phyloP scores from a whole-genome alignment of 805 yeast genomes.

The Suhomyces canberraensis region DNA sequence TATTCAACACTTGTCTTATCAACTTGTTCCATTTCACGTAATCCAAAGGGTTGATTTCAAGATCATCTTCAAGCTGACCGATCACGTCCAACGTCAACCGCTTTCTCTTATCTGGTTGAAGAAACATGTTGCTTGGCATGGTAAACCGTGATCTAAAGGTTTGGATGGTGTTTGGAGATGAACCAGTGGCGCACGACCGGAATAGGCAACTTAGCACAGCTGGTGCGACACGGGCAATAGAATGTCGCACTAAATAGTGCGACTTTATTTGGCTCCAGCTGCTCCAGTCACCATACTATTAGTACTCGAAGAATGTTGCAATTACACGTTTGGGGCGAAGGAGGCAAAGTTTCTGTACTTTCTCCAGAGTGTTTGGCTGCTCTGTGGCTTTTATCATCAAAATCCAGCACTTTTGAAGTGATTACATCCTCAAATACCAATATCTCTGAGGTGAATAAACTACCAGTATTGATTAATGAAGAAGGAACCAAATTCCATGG shows the following conservation, averaged over 20 bases:
- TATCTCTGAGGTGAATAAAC: conserved; percentile 43
- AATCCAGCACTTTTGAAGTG: conserved; percentile 24
- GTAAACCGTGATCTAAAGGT: too few species aligned
- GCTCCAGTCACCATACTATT: too few species aligned
- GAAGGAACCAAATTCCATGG: conserved; percentile 34
- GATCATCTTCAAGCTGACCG: conserved; percentile 55
- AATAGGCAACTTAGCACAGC: too few species aligned
- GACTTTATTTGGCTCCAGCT: too few species aligned
- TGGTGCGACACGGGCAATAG: too few species aligned
- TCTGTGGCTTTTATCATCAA: conserved; percentile 36
- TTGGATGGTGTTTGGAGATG: too few species aligned
- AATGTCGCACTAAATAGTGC: too few species aligned
- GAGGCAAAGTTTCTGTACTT: conserved; percentile 37
- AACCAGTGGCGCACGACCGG: conserved; percentile 4
- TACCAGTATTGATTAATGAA: conserved; percentile 47
- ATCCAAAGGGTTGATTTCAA: conserved; percentile 52
- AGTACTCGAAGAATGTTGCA: too few species aligned
- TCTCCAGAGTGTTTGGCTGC: conserved; percentile 53
- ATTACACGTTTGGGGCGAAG: conserved; percentile 57
- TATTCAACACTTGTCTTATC: conserved; percentile 44
- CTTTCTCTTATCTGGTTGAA: conserved; percentile 13
- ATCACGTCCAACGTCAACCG: conserved; percentile 45
- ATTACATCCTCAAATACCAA: conserved; percentile 60
- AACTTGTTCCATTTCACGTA: conserved; percentile 55
- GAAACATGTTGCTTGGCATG: conserved; percentile 7